These are phyloP conservation scores for Pseudopyrenochaeta lycopersici DNA, from an alignment of 2,329 filamentous ascomycete species.

Conservation along the genomic window DNA sequence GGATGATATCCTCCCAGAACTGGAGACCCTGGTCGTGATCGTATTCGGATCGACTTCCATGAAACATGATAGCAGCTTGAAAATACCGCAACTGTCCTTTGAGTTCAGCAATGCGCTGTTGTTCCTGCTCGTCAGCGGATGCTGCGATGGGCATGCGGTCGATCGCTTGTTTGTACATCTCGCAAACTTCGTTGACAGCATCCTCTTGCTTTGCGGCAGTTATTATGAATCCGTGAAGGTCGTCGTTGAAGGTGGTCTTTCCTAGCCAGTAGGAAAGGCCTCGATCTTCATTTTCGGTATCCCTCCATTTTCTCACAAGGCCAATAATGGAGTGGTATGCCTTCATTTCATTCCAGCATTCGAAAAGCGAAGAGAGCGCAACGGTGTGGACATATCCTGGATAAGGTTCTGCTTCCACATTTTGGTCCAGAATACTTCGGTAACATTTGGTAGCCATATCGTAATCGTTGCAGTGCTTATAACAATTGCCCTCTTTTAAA, in stretches of 20 bases:
- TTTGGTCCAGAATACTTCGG: neutral
- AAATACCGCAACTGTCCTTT: slow-evolving; percentile 3
- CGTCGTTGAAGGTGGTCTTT: neutral
- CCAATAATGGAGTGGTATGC: neutral
- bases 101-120: neutral
- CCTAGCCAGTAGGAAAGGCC: slow-evolving; percentile 3
- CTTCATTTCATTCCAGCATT: neutral
- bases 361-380: neutral
- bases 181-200: slow-evolving; percentile 3
- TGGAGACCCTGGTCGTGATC: slow-evolving; percentile 1
- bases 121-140: neutral
- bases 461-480: neutral
- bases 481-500: neutral
- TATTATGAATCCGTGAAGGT: slow-evolving; percentile 6
- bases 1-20: slow-evolving; percentile 4
- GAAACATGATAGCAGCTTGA: slow-evolving; percentile 1
- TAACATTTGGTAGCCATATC: neutral
- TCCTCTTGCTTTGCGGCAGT: slow-evolving; percentile 2
- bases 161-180: slow-evolving; percentile 1
- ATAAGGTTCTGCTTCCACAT: neutral
- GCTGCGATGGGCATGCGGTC: neutral
- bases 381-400: neutral
- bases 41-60: neutral
- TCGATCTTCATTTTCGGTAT: neutral
- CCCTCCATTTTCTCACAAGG: neutral